Conservation (phyloP, 2,329 filamentous ascomycete genomes). For the Thelonectria discophora region DNA sequence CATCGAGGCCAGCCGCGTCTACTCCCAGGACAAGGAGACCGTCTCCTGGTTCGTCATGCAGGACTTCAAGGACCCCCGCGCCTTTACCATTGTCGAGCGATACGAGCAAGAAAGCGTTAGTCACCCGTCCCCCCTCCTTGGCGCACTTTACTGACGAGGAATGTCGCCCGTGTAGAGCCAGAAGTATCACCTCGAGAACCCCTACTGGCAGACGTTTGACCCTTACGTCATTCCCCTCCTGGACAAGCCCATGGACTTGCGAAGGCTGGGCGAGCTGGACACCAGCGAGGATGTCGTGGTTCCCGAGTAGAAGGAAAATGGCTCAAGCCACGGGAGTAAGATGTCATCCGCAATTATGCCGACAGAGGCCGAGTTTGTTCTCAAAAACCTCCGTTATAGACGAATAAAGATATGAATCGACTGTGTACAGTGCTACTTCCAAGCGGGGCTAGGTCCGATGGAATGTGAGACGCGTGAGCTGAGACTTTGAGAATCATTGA, state of each 20-base stretch:
- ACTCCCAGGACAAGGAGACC: conserved; percentile 76
- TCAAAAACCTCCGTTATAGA: not conserved
- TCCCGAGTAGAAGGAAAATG: conserved; percentile 35
- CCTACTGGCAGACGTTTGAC: conserved; percentile 81
- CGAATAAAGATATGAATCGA: not conserved
- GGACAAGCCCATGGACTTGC: conserved; percentile 74
- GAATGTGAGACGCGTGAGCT: too few relatives aligned
- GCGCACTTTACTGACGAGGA: conserved; percentile 10
- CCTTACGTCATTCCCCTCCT: conserved; percentile 76
- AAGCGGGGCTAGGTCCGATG: too few relatives aligned
- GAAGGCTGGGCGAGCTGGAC: conserved; percentile 73
- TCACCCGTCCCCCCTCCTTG: conserved; percentile 16
- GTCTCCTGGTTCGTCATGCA: conserved; percentile 82
- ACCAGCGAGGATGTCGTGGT: conserved; percentile 59
- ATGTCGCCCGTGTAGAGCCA: conserved; percentile 53
- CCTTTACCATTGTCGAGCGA: conserved; percentile 79
- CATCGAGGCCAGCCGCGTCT: conserved; percentile 76
- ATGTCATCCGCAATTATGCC: not conserved
- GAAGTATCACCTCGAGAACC: conserved; percentile 72
- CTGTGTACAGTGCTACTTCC: too few relatives aligned
- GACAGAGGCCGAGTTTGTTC: not conserved
- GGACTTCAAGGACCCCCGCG: conserved; percentile 71
- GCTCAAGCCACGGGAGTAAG: not conserved
- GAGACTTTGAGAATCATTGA: too few relatives aligned
- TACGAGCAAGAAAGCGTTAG: conserved; percentile 72